Conservation (phyloP, 2,329 filamentous ascomycete species). For the Coleophoma cylindrospora region DNA sequence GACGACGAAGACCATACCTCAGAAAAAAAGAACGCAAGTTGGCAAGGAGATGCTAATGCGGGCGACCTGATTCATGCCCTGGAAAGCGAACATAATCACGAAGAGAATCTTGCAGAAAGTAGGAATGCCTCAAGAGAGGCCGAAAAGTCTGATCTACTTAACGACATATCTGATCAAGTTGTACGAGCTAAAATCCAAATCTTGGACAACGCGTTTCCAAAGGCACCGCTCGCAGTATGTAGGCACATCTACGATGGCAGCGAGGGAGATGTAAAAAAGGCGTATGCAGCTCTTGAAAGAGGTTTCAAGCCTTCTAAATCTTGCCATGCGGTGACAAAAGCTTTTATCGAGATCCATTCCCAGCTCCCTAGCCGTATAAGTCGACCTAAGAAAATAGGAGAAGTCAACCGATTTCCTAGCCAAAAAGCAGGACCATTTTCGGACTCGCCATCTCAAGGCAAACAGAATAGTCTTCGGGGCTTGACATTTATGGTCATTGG, state of each 20-base stretch:
- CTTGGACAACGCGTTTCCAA: slow-evolving; percentile 25
- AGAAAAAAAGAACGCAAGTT: neutral
- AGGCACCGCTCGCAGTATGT: slow-evolving; percentile 21
- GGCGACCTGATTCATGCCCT: neutral
- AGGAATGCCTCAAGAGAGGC: too few relatives aligned
- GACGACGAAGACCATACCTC: neutral
- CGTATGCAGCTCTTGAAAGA: slow-evolving; percentile 21
- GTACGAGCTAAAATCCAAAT: slow-evolving; percentile 19
- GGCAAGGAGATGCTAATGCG: neutral
- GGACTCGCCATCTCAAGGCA: neutral
- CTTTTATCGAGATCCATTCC: slow-evolving; percentile 5
- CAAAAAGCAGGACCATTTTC: neutral
- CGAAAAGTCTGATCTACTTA: slow-evolving; percentile 9
- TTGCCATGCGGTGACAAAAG: slow-evolving; percentile 17
- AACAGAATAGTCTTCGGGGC: neutral
- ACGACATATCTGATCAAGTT: slow-evolving; percentile 9
- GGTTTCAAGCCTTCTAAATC: slow-evolving; percentile 20
- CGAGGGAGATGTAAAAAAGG: slow-evolving; percentile 19
- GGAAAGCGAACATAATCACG: slow-evolving; percentile 1
- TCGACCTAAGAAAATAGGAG: slow-evolving; percentile 1
- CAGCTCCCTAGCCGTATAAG: too few relatives aligned
- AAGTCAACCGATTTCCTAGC: neutral
- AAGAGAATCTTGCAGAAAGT: slow-evolving; percentile 2
- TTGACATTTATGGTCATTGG: neutral
- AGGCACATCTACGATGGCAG: slow-evolving; percentile 21